phyloP scores from a whole-genome alignment of 352 stramenopile genomes.

The Globisporangium echinulatum region DNA sequence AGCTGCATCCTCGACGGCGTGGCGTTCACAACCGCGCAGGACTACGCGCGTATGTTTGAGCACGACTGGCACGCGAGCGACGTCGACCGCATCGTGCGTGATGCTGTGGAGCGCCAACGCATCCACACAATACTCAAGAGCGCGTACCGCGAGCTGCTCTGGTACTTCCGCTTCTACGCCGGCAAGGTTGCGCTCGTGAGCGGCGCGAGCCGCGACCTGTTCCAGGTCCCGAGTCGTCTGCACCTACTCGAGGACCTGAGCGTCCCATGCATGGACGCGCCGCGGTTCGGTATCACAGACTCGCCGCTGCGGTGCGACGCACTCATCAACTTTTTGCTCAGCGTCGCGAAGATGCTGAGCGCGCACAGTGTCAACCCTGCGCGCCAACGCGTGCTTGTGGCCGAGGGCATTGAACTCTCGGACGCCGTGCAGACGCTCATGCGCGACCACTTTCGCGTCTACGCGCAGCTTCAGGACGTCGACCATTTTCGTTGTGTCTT shows the following conservation, averaged over 20 bases:
- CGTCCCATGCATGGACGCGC: constrained; percentile 37
- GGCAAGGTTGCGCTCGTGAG: constrained; percentile 19
- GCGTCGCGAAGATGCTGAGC: constrained; percentile 38
- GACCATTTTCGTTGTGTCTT: constrained; percentile 60
- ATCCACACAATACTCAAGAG: constrained; percentile 33
- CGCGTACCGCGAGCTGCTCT: constrained; percentile 53
- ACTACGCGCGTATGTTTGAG: constrained; percentile 47
- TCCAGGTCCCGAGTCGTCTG: constrained; percentile 41
- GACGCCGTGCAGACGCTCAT: constrained; percentile 42
- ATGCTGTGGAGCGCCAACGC: constrained; percentile 59
- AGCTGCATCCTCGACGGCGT: constrained; percentile 30
- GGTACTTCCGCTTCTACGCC: constrained; percentile 59
- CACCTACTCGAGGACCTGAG: constrained; percentile 59
- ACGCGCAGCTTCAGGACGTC: constrained; percentile 56
- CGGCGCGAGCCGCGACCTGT: constrained; percentile 21
- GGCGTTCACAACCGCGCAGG: constrained; percentile 13
- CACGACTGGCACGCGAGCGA: constrained; percentile 43
- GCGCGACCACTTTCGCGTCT: constrained; percentile 43
- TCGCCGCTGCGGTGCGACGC: constrained; percentile 36
- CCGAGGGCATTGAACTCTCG: constrained; percentile 58
- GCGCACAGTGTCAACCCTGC: constrained; percentile 29
- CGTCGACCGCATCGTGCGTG: constrained; percentile 46
- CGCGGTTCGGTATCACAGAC: constrained; percentile 41
- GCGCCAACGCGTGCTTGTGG: constrained; percentile 27
- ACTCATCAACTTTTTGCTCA: constrained; percentile 42